These are phyloP conservation scores for Fusarium azukiicola DNA, from an alignment of 2,329 filamentous ascomycete genomes.

Conservation along the genomic window DNA sequence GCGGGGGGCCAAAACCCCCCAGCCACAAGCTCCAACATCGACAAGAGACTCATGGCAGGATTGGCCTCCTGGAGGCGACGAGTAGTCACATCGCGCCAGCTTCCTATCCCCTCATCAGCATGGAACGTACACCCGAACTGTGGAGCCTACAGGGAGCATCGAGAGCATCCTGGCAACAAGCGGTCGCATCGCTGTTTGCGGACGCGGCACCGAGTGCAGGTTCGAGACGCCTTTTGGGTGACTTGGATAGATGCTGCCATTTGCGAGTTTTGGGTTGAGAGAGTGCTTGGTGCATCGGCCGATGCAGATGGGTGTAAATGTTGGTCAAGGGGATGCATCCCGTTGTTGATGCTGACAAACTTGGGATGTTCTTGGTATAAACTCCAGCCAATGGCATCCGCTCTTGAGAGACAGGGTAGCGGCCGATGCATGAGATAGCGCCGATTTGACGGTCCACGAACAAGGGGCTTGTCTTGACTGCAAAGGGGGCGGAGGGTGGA, in stretches of 20 bases:
- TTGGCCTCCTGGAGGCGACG: background rate
- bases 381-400: background rate
- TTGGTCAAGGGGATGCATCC: background rate
- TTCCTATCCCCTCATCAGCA: background rate
- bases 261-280: background rate
- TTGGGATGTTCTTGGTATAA: background rate
- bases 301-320: background rate
- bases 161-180: background rate
- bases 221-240: background rate
- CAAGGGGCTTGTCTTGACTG: background rate
- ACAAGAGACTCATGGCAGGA: background rate
- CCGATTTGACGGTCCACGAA: background rate
- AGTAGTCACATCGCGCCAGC: constrained; percentile 2
- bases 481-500: background rate
- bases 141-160: background rate
- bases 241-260: background rate
- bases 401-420: background rate
- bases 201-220: constrained; percentile 6
- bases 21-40: background rate
- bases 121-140: background rate
- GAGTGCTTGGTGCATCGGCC: constrained; percentile 9
- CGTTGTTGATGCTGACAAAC: constrained; percentile 16
- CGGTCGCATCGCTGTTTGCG: constrained; percentile 29
- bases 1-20: too few species aligned
- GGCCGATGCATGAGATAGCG: constrained; percentile 23